Evolutionary conservation across 345 rosid species (phyloP).

Genomic region (Eucalyptus cloeziana): DNA sequence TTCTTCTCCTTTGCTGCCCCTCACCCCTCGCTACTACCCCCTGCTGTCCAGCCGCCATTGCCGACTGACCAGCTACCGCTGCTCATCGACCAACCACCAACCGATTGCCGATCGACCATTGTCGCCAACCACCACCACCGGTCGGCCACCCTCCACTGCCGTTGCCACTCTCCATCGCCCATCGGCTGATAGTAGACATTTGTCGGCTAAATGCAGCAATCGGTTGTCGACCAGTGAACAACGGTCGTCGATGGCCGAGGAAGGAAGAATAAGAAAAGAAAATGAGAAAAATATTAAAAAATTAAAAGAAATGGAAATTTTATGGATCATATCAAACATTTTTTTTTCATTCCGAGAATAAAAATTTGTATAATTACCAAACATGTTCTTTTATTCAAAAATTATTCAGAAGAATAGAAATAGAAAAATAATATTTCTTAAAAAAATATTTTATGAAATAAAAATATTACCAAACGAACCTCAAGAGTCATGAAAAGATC

Average conservation of each 20-base stretch:
- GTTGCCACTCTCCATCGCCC: rapidly evolving
- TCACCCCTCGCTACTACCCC: rapidly evolving
- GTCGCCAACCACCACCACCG: rapidly evolving
- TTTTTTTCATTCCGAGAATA: too few species aligned
- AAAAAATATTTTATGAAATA: rapidly evolving
- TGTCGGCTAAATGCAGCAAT: rapidly evolving
- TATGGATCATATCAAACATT: too few species aligned
- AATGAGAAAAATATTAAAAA: rapidly evolving
- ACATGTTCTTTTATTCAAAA: rapidly evolving
- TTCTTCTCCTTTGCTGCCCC: rapidly evolving
- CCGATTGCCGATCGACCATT: too few species aligned
- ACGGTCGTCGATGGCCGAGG: rapidly evolving
- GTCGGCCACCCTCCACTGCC: rapidly evolving
- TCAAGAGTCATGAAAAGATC: rapidly evolving
- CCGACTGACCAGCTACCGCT: rapidly evolving
- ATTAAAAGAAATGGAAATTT: too few species aligned
- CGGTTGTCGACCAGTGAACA: rapidly evolving
- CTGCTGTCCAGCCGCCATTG: rapidly evolving
- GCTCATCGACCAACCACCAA: rapidly evolving
- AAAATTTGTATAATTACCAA: too few species aligned
- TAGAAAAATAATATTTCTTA: rapidly evolving
- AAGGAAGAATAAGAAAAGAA: too few species aligned
- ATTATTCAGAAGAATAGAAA: rapidly evolving
- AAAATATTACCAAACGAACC: rapidly evolving
- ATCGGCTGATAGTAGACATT: rapidly evolving